Evolutionary conservation across 129 eudicot species (phyloP).

Genomic region (Ambrosia trifida): DNA sequence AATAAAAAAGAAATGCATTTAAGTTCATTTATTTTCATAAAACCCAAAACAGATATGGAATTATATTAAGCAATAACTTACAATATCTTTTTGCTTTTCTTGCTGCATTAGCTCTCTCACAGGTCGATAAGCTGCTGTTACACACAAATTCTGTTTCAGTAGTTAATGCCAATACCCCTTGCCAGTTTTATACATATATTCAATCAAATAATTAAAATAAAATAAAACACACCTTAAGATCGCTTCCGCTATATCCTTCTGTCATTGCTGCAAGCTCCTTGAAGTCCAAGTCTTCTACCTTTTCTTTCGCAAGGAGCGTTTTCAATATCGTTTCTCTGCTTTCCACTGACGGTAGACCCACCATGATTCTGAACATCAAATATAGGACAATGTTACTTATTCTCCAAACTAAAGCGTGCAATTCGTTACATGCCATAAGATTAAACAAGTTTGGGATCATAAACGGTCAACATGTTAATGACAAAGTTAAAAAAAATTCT

Average conservation of each 20-base stretch:
- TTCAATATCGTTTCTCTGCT: constrained; percentile 83
- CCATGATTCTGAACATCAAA: constrained; percentile 71
- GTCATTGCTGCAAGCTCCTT: constrained; percentile 92
- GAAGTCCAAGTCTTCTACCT: constrained; percentile 65
- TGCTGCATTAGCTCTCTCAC: constrained; percentile 90
- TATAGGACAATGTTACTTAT: neutral
- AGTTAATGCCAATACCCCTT: constrained; percentile 40
- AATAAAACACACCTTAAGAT: constrained; percentile 80
- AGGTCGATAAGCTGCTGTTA: constrained; percentile 95
- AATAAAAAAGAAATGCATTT: neutral
- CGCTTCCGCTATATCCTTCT: constrained; percentile 96
- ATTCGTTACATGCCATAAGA: no score
- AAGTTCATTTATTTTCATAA: neutral
- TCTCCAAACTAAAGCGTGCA: no score
- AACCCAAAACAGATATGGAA: neutral
- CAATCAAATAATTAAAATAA: neutral
- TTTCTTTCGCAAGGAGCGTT: constrained; percentile 81
- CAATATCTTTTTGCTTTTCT: constrained; percentile 69
- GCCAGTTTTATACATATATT: constrained; percentile 12
- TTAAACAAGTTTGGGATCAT: no score
- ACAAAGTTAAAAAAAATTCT: no score
- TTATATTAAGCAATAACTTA: constrained; percentile 25
- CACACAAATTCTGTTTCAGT: constrained; percentile 77
- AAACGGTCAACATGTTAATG: no score
- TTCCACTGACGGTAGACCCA: constrained; percentile 79